Percentiles rank a stretch among this genome's conserved stretches.
phyloP scores from a whole-genome alignment of 129 eudicot species.

The Artemisia tridentata region DNA sequence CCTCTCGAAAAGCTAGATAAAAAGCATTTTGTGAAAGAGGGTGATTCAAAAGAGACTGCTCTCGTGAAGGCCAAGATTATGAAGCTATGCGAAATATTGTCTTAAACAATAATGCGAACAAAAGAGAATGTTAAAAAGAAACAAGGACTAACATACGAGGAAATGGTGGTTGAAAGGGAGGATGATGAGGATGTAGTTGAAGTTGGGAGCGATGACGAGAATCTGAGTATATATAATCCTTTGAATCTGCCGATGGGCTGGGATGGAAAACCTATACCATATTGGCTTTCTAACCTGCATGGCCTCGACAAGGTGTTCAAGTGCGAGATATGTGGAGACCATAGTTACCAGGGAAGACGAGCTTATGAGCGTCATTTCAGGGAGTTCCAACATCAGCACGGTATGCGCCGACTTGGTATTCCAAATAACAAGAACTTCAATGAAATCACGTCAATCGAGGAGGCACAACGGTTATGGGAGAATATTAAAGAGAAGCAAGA shows the following conservation, averaged over 20 bases:
- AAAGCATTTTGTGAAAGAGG: too few relatives aligned
- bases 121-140: neutral
- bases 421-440: slow-evolving; percentile 88
- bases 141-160: neutral
- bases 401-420: slow-evolving; percentile 91
- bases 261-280: slow-evolving; percentile 98
- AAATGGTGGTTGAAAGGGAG: neutral
- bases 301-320: slow-evolving; percentile 95
- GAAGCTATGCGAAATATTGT: neutral
- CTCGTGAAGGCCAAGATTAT: neutral
- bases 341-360: slow-evolving; percentile 84
- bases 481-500: slow-evolving; percentile 87
- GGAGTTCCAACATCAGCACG: slow-evolving; percentile 87
- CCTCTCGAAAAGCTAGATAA: neutral
- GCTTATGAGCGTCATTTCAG: slow-evolving; percentile 89
- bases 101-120: neutral
- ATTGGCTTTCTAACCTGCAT: slow-evolving; percentile 95
- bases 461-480: slow-evolving; percentile 81
- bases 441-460: slow-evolving; percentile 80
- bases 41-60: too few relatives aligned
- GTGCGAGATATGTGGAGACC: slow-evolving; percentile 88
- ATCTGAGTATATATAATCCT: slow-evolving; percentile 77
- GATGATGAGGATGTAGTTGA: slow-evolving; percentile 76
- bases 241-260: slow-evolving; percentile 94
- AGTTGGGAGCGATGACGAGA: slow-evolving; percentile 90